Evolutionary conservation across 306 rosid genomes (phyloP), one percentile per base, ranked within the genome.

Genomic region (Begonia loranthoides): DNA sequence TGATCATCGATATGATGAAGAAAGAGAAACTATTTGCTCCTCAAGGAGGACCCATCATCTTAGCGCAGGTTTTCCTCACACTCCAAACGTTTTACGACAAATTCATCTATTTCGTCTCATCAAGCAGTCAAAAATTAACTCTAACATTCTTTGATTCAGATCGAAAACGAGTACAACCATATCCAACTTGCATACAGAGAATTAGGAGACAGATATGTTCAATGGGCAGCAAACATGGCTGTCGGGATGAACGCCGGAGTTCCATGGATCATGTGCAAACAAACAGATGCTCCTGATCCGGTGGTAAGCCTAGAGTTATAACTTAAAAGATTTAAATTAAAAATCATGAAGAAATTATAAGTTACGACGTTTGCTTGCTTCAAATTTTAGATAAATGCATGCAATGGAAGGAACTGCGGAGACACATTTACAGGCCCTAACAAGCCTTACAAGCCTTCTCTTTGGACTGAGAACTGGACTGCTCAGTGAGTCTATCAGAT

Each of bases 231-330:
- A 43, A 64, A 82, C 0, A 45, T 85, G 81, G 97, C 95, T 4
- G 60, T 78, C 3, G 70, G 61, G 0, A 2, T 43, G 8, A 10
- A 78, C 0, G 8, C 17, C 2, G 95, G 87, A 8, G 81, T 90
- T 50, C 97, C 97, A 46, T 90, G 97, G 97, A 13, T 90, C 71
- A 90, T 90, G 97, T 90, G 97, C 82, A 90, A 90, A 80, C 97
- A 90, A 13, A 72, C 1, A 47, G 87, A 85, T 19, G 97, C 97
- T 56, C 97, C 97, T 51, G 95, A 82, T 66, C 85, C 94, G 15
- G 85, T 89, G 24, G 97, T 89, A 66, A 71, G 84, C 14, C n/a
- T 43, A 43, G n/a, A 43, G 47, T 10, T 13, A 4, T 4, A 28
- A 28, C 36, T 3, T 1, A 1, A 28, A 28, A 28, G 8, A 28